Evolutionary conservation across 169 alveolate genomes (phyloP), one percentile per base, ranked within the genome.

Genomic region (Plasmodium cynomolgi): DNA sequence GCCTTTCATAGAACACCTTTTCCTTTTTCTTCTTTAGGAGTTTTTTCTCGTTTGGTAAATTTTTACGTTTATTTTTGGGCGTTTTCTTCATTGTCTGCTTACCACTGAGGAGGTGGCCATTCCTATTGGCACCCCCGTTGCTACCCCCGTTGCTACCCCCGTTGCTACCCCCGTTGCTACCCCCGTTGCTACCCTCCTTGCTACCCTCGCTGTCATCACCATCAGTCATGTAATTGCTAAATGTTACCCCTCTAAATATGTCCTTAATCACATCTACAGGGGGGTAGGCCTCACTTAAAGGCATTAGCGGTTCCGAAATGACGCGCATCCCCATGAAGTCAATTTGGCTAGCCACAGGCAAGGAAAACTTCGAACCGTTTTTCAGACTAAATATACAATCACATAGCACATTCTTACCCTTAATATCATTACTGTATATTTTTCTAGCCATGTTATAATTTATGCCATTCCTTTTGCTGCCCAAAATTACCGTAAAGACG

Each of bases 271-370:
- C 81, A 71, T 90, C 94, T 3, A 90, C 54, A 26, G 94, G 91
- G 17, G 74, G 31, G 20, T 79, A 7, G 13, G 68, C 68, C 11
- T 81, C 91, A 80, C 26, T 81, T 80, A 90, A 71, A 15, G 96
- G 97, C 74, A 96, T 91, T 93, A 96, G 71, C 0, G 97, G 97
- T 29, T 96, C 97, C 3, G 96, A 86, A 39, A 95, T 96, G 29
- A 96, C 95, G 54, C 97, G 92, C 81, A 96, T 68, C 4, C 97
- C 97, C 96, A 95, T 81, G 85, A 86, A 96, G 73, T 96, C 97
- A 26, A 92, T 94, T 26, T 94, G 91, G 81, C 96, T 95, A 80
- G 95, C 96, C 37, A 93, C 75, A 15, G 97, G 97, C 17, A 96
- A 50, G 33, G 96, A 93, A 81, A 96, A 96, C 17, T 41, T 71